Percentiles rank a stretch among this genome's conserved stretches.
Conservation (phyloP, 164 flowering plant species). For the Umbellularia californica region DNA sequence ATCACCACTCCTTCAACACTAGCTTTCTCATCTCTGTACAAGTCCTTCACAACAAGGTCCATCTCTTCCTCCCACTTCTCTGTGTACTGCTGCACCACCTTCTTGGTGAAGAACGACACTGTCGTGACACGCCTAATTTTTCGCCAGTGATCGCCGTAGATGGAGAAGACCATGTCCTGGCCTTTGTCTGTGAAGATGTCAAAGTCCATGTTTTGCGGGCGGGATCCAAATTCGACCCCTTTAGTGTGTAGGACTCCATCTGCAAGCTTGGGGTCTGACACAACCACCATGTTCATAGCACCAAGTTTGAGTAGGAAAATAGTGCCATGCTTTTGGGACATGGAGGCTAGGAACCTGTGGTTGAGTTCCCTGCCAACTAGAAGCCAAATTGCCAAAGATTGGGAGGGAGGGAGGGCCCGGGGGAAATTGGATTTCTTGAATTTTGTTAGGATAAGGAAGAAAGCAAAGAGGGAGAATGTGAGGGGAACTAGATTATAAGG, state of each 20-base stretch:
- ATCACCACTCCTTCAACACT: conserved; percentile 39
- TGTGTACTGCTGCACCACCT: conserved; percentile 50
- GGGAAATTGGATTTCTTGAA: conserved; percentile 28
- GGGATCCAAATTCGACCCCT: conserved; percentile 72
- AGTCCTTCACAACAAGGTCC: conserved; percentile 42
- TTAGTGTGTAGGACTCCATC: conserved; percentile 54
- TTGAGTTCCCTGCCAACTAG: conserved; percentile 71
- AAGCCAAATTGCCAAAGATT: conserved; percentile 74
- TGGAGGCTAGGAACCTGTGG: conserved; percentile 44
- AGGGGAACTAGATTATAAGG: background rate
- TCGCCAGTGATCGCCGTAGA: conserved; percentile 76
- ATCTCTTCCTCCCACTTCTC: conserved; percentile 59
- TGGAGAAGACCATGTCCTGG: conserved; percentile 79
- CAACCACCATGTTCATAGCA: conserved; percentile 45
- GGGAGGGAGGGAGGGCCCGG: conserved; percentile 56
- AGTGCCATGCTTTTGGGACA: conserved; percentile 41
- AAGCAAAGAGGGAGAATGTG: conserved; percentile 4
- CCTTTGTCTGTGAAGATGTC: conserved; percentile 77
- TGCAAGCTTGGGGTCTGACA: conserved; percentile 55
- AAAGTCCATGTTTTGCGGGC: conserved; percentile 58
- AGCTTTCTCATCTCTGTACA: conserved; percentile 18
- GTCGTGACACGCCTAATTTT: conserved; percentile 72
- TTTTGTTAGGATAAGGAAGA: conserved; percentile 9
- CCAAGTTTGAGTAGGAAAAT: conserved; percentile 59
- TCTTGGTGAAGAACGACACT: conserved; percentile 65